Base-by-base conservation (phyloP, 2,329 filamentous ascomycete genomes). In the Coccinonectria pachysandricola region DNA sequence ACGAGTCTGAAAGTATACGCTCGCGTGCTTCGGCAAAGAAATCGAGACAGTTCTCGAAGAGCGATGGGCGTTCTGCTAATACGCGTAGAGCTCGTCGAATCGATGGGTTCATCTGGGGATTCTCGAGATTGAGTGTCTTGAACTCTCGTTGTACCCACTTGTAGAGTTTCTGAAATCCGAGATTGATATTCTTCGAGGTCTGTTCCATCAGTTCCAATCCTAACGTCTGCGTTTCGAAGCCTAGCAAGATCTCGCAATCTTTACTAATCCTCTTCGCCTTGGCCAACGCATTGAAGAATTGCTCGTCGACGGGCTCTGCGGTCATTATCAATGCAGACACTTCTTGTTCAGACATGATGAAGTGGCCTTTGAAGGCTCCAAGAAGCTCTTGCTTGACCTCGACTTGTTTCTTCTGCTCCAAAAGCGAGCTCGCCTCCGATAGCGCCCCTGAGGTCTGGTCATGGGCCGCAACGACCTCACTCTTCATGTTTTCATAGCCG, bases 91-190 rank as follows among this genome's bases (percentile, higher is more conserved):
- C 86, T 30, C 78, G 74, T 26, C 88, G 73, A 35, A 98, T 87
- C 0, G 83, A 78, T 12, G 78, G 71, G 48, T 81, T 87, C 51
- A 96, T 87, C 45, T 93, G 87, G 1, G 87, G 87, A 40, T 92
- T 94, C 48, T 98, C 91, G 7, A 96, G 68, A 50, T 96, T 92
- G 26, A 96, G 59, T 1, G 78, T 79, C 52, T 87, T 93, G 58
- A 98, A 92, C 45, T 95, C 86, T 32, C 81, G 77, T 50, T 95
- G 87, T 12, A 93, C 77, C 88, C 88, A 98, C 43, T 84, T 77
- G 56, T 93, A 95, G 3, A 98, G 68, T 50, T 95, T 98, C 50
- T 98, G 88, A 43, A 91, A 98, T 5, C 84, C 88, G 10, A 78
- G 68, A 46, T 94, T 91, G 25, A 98, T 68, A 35, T 84, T 75